Percentiles rank a stretch among this genome's conserved stretches.
These are phyloP conservation scores for Candolleomyces aberdarensis DNA, from an alignment of 768 basidiomycete species.

Conservation along the genomic window DNA sequence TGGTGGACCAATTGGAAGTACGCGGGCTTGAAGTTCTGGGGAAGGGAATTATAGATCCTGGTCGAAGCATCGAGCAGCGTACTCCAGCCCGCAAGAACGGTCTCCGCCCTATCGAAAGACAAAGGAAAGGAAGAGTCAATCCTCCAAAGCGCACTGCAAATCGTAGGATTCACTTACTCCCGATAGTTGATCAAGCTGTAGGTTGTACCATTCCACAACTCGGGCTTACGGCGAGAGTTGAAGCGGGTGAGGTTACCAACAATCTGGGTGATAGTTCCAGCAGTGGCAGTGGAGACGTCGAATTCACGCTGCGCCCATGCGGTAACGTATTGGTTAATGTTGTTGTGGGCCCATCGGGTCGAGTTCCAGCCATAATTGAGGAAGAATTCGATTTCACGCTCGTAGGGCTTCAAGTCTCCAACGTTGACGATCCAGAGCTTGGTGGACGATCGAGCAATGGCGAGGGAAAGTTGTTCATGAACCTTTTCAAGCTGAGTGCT, in stretches of 20 bases:
- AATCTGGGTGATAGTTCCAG: constrained; percentile 45
- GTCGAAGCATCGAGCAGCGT: constrained; percentile 46
- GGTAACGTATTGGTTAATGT: constrained; percentile 49
- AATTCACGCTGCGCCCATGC: constrained; percentile 68
- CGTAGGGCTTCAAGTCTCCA: constrained; percentile 73
- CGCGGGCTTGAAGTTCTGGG: constrained; percentile 45
- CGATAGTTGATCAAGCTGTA: constrained; percentile 65
- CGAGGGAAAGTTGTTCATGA: constrained; percentile 69
- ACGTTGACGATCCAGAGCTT: constrained; percentile 73
- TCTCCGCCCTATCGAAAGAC: constrained; percentile 48
- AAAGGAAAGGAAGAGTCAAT: background rate
- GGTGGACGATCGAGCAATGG: constrained; percentile 54
- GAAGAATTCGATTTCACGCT: constrained; percentile 70
- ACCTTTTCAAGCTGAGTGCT: constrained; percentile 55
- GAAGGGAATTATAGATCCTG: constrained; percentile 51
- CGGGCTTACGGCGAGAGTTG: constrained; percentile 63
- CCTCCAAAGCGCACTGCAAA: background rate
- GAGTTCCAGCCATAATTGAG: constrained; percentile 60
- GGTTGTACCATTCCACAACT: constrained; percentile 58
- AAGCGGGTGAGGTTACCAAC: constrained; percentile 54
- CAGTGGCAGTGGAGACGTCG: constrained; percentile 37
- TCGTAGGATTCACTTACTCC: constrained; percentile 43
- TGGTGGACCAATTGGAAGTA: constrained; percentile 75
- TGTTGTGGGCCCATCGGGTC: constrained; percentile 50
- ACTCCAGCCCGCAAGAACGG: constrained; percentile 49